These are phyloP conservation scores for Aureobasidium sp. DNA, from an alignment of 2,329 filamentous ascomycete species.

Conservation along the genomic window DNA sequence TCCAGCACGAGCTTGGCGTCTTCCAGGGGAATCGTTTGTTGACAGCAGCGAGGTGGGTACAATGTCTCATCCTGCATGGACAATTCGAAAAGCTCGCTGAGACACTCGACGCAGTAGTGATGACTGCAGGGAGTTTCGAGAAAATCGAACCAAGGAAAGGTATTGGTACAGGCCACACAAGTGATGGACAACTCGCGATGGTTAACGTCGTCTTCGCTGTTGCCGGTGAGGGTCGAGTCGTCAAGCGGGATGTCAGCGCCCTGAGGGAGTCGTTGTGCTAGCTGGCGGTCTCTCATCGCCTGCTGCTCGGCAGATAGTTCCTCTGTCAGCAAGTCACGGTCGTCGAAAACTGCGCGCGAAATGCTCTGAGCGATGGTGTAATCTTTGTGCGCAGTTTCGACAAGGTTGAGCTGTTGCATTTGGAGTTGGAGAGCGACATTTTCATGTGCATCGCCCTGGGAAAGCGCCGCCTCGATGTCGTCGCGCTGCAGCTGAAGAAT, in stretches of 20 bases:
- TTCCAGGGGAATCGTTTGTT: slow-evolving; percentile 31
- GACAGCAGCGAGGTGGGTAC: slow-evolving; percentile 50
- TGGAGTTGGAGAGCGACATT: not conserved
- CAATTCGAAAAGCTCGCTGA: slow-evolving; percentile 35
- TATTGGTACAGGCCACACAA: not conserved
- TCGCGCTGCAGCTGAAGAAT: not conserved
- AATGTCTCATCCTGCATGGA: slow-evolving; percentile 41
- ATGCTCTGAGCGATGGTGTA: not conserved
- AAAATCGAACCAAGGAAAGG: slow-evolving; percentile 19
- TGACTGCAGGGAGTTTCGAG: slow-evolving; percentile 30
- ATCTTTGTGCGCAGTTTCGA: not conserved
- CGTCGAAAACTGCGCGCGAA: not conserved
- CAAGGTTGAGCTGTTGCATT: not conserved
- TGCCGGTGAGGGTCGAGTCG: no score
- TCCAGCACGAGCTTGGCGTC: slow-evolving; percentile 30
- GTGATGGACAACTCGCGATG: not conserved
- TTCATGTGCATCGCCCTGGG: not conserved
- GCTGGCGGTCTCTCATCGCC: not conserved
- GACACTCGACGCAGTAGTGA: slow-evolving; percentile 44
- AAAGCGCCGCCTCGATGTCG: not conserved
- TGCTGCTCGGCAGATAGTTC: not conserved
- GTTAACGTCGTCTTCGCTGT: not conserved
- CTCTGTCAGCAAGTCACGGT: not conserved
- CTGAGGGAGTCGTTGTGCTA: not conserved
- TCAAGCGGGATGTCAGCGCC: no score